Evolutionary conservation across 176 grass and related monocot genomes (phyloP), one percentile per base, ranked within the genome.

Genomic region (Chloris gayana): DNA sequence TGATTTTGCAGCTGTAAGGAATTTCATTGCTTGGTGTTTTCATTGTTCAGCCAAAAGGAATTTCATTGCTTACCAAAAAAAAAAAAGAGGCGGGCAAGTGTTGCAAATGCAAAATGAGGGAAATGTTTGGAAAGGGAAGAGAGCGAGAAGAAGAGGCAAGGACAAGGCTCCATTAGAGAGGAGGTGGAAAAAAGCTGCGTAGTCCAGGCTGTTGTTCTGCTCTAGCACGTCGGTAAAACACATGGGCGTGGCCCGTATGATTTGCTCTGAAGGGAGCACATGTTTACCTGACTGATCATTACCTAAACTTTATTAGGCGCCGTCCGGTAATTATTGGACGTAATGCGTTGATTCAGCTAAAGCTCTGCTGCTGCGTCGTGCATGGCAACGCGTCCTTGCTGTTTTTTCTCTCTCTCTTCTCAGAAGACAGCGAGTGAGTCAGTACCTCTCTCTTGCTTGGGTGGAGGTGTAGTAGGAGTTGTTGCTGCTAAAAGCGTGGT

Each of bases 211-310:
- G 84, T 58, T 74, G 77, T 59, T 67, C 35, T 74, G 84, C 58
- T 29, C 58, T 74, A 67, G 26, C 57, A 38, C 70, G 61, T 76
- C 24, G 83, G 75, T 64, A 64, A 19, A 35, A 85, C 82, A 71
- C 74, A 71, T 38, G 66, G 74, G 80, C 41, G 75, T 72, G 56
- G 75, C 42, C 71, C 78, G 77, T 86, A 81, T 75, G 50, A 86
- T 39, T 67, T 86, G 42, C 58, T 61, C 58, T 29, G 58, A 27
- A 14, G 14, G 4, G 8, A 15, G 50, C 70, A 75, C 71, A 62
- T 86, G 77, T 77, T 86, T 49, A 69, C 62, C 77, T 80, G 70
- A 69, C 85, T 17, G 64, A 32, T 86, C 77, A 86, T 75, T 81
- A 81, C 51, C 58, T 26, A 33, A 49, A 10, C 76, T 80, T 86